Conservation (phyloP, 352 stramenopile species). For the Phytophthora tubulina region DNA sequence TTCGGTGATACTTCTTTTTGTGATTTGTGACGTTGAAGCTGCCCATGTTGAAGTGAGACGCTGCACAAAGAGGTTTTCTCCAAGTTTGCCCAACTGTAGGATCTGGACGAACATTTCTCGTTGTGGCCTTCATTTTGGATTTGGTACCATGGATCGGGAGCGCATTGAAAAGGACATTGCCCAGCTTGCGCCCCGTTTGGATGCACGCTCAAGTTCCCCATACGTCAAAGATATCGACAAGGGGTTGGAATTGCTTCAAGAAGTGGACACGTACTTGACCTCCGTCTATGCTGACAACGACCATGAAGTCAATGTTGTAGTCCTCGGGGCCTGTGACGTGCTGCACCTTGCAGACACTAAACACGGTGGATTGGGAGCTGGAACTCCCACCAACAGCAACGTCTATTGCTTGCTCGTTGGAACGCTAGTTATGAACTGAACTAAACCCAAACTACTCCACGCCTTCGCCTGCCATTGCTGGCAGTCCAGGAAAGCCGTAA, state of each 20-base stretch:
- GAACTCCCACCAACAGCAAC: too few species aligned
- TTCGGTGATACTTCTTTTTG: not conserved
- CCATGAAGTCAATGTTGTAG: slow-evolving; percentile 19
- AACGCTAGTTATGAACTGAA: too few species aligned
- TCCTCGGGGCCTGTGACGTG: too few species aligned
- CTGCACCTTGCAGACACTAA: too few species aligned
- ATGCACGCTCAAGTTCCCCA: not conserved
- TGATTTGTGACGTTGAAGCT: not conserved
- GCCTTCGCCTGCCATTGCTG: too few species aligned
- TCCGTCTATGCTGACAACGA: slow-evolving; percentile 3
- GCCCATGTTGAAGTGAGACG: not conserved
- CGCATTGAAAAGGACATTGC: slow-evolving; percentile 6
- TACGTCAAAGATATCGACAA: slow-evolving; percentile 16
- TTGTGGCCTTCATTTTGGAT: too few species aligned
- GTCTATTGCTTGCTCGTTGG: too few species aligned
- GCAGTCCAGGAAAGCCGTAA: too few species aligned
- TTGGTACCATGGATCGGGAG: slow-evolving; percentile 12
- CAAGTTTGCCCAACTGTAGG: too few species aligned
- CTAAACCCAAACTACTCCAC: too few species aligned
- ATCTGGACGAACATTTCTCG: not conserved
- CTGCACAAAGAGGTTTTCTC: too few species aligned
- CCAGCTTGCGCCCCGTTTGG: not conserved
- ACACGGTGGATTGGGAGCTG: too few species aligned
- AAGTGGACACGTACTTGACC: slow-evolving; percentile 29
- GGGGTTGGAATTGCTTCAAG: slow-evolving; percentile 10